Percentiles rank a stretch among this genome's conserved stretches.
Evolutionary conservation across 768 basidiomycete species (phyloP).

Genomic region (Roridomyces roridus): DNA sequence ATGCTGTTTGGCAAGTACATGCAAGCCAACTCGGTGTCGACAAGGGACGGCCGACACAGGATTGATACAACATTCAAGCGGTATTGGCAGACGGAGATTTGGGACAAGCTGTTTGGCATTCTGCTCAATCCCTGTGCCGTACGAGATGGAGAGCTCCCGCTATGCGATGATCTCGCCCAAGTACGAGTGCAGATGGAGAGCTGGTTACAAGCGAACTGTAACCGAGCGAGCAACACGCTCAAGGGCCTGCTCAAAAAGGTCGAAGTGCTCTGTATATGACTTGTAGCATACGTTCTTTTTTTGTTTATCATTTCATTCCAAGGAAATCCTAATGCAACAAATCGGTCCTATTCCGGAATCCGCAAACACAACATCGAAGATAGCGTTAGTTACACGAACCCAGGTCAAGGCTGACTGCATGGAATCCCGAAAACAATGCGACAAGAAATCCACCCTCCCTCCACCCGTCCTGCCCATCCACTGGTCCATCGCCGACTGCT

Average conservation of each 20-base stretch:
- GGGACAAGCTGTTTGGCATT: slow-evolving; percentile 83
- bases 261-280: slow-evolving; percentile 55
- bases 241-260: slow-evolving; percentile 87
- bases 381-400: slow-evolving; percentile 30
- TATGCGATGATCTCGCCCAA: slow-evolving; percentile 67
- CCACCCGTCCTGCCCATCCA: slow-evolving; percentile 8
- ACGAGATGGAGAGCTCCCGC: slow-evolving; percentile 68
- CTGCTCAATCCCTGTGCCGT: slow-evolving; percentile 83
- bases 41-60: slow-evolving; percentile 56
- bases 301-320: background rate
- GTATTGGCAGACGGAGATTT: slow-evolving; percentile 93
- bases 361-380: slow-evolving; percentile 40
- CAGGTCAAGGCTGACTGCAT: slow-evolving; percentile 25
- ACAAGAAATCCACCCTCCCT: slow-evolving; percentile 29
- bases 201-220: slow-evolving; percentile 89
- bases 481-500: slow-evolving; percentile 20
- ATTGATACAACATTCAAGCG: slow-evolving; percentile 84
- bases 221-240: slow-evolving; percentile 79
- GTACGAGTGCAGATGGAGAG: slow-evolving; percentile 83
- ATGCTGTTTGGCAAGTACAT: slow-evolving; percentile 98
- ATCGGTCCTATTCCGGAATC: slow-evolving; percentile 28
- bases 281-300: slow-evolving; percentile 20
- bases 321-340: slow-evolving; percentile 10
- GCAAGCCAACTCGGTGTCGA: slow-evolving; percentile 64
- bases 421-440: slow-evolving; percentile 30